A percentile compares a stretch with the other conserved stretches of the same genome.
phyloP scores from a whole-genome alignment of 2,329 filamentous ascomycete species.

The Pyrenophora graminea region DNA sequence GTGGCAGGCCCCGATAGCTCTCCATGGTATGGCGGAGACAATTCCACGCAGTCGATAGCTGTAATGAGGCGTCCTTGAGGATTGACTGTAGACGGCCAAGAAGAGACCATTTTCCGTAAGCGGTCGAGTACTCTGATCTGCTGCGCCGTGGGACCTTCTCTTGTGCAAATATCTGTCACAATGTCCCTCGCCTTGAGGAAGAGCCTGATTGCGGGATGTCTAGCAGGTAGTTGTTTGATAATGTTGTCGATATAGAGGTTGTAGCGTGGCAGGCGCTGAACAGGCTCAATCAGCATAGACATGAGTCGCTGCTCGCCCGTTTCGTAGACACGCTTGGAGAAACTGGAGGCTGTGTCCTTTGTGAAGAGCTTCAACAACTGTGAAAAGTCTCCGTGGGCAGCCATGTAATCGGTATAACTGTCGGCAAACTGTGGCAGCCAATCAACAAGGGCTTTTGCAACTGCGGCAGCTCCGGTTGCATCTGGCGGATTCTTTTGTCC shows the following conservation, averaged over 20 bases:
- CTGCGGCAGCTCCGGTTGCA: conserved; percentile 74
- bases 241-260: conserved; percentile 97
- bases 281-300: conserved; percentile 92
- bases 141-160: conserved; percentile 73
- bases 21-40: conserved; percentile 71
- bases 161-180: conserved; percentile 93
- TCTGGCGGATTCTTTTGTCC: conserved; percentile 59
- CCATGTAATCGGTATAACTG: conserved; percentile 92
- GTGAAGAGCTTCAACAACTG: conserved; percentile 78
- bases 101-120: conserved; percentile 74
- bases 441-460: conserved; percentile 80
- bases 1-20: conserved; percentile 53
- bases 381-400: conserved; percentile 84
- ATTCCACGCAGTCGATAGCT: conserved; percentile 77
- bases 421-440: conserved; percentile 94
- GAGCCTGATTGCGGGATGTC: conserved; percentile 79
- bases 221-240: conserved; percentile 78
- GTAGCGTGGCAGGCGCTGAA: conserved; percentile 91
- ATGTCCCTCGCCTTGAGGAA: conserved; percentile 91
- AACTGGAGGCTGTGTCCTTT: conserved; percentile 76
- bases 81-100: conserved; percentile 73
- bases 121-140: conserved; percentile 75
- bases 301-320: conserved; percentile 89
- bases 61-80: conserved; percentile 79
- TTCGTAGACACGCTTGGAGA: conserved; percentile 77